phyloP scores from a whole-genome alignment of 768 basidiomycete species.

The Mycena amicta region DNA sequence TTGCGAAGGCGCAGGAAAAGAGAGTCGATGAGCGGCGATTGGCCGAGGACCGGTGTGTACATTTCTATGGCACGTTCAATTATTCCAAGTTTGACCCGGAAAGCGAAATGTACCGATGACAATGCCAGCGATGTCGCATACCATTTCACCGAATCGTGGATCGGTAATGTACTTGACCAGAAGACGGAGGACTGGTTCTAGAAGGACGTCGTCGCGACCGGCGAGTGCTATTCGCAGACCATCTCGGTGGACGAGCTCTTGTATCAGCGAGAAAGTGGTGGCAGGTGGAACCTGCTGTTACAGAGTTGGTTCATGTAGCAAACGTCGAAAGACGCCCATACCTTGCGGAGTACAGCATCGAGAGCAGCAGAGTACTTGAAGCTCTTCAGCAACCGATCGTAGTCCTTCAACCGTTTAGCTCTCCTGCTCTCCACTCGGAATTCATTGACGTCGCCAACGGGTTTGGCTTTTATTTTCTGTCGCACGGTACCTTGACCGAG shows the following conservation, averaged over 20 bases:
- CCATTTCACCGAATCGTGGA: constrained; percentile 91
- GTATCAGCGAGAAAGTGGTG: constrained; percentile 86
- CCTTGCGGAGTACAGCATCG: constrained; percentile 88
- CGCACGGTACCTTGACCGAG: constrained; percentile 56
- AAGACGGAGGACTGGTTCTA: constrained; percentile 89
- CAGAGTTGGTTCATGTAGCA: constrained; percentile 9
- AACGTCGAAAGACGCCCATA: constrained; percentile 30
- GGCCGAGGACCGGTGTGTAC: constrained; percentile 90
- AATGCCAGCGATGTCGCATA: constrained; percentile 75
- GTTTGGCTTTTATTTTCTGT: constrained; percentile 52
- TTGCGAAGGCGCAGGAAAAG: constrained; percentile 79
- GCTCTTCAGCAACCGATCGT: constrained; percentile 85
- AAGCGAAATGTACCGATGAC: constrained; percentile 70
- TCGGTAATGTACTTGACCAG: constrained; percentile 84
- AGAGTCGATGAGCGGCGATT: constrained; percentile 89
- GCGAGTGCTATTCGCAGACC: constrained; percentile 83
- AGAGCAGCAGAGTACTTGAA: constrained; percentile 96
- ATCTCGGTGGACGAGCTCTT: constrained; percentile 91
- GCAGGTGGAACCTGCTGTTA: constrained; percentile 80
- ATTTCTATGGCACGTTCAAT: constrained; percentile 60
- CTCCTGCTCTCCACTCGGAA: constrained; percentile 75
- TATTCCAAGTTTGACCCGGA: not conserved
- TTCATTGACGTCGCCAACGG: constrained; percentile 69
- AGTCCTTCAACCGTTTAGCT: constrained; percentile 74
- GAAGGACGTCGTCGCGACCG: constrained; percentile 89